Base-by-base conservation (phyloP, 768 basidiomycete genomes). In the Lactifluus subvellereus region DNA sequence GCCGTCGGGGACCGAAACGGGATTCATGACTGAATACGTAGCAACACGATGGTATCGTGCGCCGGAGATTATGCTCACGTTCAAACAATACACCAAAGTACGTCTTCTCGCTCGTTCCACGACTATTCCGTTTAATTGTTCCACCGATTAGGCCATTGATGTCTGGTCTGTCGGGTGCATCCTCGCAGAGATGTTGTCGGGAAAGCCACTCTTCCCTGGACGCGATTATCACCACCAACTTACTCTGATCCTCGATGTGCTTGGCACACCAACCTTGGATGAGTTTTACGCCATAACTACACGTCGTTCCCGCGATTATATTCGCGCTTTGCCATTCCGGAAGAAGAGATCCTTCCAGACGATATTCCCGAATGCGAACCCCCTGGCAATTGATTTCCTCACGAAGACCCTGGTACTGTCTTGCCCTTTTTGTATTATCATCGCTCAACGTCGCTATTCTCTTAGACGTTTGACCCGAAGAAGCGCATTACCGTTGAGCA, bases 1-100 rank as follows among this genome's bases (percentile, higher is more conserved):
- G 72, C 88, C 89, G 0, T 88, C 86, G 14, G 90, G 89, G 27
- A 91, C 88, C 7, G 89, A 91, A 69, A 90, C 82, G 6, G 87
- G 87, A 6, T 94, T 94, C 77, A 94, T 95, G 93, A 96, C 93
- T 1, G 91, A 94, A 85, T 96, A 95, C 71, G 97, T 99, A 54
- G 96, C 97, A 2, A 98, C 97, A 30, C 81, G 97, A 69, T 99
- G 97, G 97, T 99, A 98, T 72, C 86, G 97, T 42, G 97, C 97
- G 0, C 97, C 97, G 0, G 97, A 99, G 74, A 95, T 99, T 77
- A 99, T 99, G 97, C 81, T 99, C 56, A 97, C 94, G 10, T 98
- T 98, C 81, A 96, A 97, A 73, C 90, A 97, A 73, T 99, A 99
- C 77, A 96, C 95, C 56, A 94, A 94, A 77, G 89, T 84, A 61